These are phyloP conservation scores for Papiliotrema flavescens DNA, from an alignment of 1,284 basidiomycete genomes.

Conservation along the genomic window DNA sequence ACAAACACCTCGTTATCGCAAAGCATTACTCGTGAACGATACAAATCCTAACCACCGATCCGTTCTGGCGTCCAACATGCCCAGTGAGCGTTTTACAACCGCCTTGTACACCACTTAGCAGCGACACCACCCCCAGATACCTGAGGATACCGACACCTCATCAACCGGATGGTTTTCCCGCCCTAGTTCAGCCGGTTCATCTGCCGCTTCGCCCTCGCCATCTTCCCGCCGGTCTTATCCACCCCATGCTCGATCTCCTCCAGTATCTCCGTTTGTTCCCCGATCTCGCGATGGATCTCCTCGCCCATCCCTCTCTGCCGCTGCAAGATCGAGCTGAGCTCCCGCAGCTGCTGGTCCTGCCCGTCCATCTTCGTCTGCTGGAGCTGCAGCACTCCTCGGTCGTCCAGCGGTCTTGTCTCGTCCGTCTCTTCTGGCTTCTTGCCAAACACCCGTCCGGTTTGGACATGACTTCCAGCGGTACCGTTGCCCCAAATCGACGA, in stretches of 20 bases:
- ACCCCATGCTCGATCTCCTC: conserved; percentile 73
- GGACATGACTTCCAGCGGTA: conserved; percentile 9
- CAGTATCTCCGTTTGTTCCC: conserved; percentile 78
- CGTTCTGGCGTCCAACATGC: no score
- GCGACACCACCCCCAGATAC: no score
- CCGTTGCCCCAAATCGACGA: neutral
- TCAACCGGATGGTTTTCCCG: neutral
- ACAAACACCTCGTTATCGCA: no score
- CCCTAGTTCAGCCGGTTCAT: conserved; percentile 57
- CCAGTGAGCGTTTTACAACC: no score
- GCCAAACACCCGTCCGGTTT: conserved; percentile 67
- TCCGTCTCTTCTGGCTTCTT: conserved; percentile 65
- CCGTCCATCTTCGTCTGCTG: conserved; percentile 75
- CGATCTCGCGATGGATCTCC: conserved; percentile 81
- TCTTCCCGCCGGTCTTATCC: conserved; percentile 69
- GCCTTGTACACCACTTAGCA: no score
- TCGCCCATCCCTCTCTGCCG: conserved; percentile 82
- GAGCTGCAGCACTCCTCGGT: conserved; percentile 70
- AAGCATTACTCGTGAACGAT: no score
- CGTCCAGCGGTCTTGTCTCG: conserved; percentile 79
- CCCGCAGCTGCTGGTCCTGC: conserved; percentile 77
- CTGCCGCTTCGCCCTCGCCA: conserved; percentile 73
- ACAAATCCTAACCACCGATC: no score
- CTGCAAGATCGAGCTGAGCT: conserved; percentile 75
- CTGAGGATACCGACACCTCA: no score